Evolutionary conservation across 805 yeast species (phyloP), one percentile per base, ranked within the genome.

Genomic region (Tetrapisispora arboricola): DNA sequence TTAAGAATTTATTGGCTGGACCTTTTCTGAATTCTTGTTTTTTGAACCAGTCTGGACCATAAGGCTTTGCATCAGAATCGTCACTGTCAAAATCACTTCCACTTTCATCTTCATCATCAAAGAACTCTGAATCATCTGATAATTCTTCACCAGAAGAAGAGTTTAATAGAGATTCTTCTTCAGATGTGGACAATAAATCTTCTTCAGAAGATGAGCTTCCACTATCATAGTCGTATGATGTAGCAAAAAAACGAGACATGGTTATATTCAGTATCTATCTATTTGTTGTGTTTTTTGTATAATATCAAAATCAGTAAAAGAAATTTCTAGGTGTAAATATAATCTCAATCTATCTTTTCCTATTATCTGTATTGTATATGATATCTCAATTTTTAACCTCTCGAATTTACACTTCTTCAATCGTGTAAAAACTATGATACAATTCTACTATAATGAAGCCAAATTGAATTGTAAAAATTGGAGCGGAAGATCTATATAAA

Each of bases 191-290:
- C 24, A 66, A 54, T 41, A 66, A 56, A 44, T 67, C 72, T 48
- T 67, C 73, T 36, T 67, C 75, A 25, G 66, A 61, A 10, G 71
- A 62, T 20, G 69, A 67, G 42, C 64, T 60, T 39, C 65, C 71
- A 41, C 68, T 64, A 49, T 67, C 71, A 38, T 68, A 65, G 27
- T 60, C 66, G 44, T 68, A 66, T 36, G 77, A 66, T 41, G 78
- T 78, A 71, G 92, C 92, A 75, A 92, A 90, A 68, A 95, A 84
- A 54, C 97, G 86, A 95, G 87, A 87, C 40, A 34, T 39, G 6
- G 17, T 32, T 22, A 27, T 42, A 44, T 6, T 26, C 10, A 24
- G 30, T 11, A 27, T 27, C 30, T 27, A 27, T 27, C 15, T 27
- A 11, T n/a, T n/a, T n/a, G n/a, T n/a, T n/a, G n/a, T n/a, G n/a